These are phyloP conservation scores for Pseudonitzschia multistriata DNA, from an alignment of 108 stramenopile genomes.

Conservation along the genomic window DNA sequence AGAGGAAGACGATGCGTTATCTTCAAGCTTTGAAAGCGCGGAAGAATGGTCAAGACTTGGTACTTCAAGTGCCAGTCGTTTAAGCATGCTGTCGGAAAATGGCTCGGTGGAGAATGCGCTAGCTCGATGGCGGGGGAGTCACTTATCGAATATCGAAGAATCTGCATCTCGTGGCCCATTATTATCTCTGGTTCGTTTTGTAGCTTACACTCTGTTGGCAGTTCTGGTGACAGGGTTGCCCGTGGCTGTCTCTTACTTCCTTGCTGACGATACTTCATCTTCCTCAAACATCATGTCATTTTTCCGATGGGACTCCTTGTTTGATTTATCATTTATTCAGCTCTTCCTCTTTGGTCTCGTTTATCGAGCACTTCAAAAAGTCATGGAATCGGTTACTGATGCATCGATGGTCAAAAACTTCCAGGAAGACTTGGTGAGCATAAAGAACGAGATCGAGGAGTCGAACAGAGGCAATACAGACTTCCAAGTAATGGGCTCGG, in stretches of 20 bases:
- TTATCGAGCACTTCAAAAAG: constrained; percentile 36
- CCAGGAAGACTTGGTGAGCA: constrained; percentile 38
- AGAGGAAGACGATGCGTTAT: constrained; percentile 45
- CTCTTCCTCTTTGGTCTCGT: constrained; percentile 44
- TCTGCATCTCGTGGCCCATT: not conserved
- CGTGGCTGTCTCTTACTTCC: constrained; percentile 15
- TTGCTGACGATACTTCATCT: not conserved
- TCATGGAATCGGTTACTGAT: constrained; percentile 31
- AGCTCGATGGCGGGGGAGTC: constrained; percentile 47
- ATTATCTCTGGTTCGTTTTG: constrained; percentile 31
- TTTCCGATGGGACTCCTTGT: constrained; percentile 48
- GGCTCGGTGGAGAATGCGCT: constrained; percentile 63
- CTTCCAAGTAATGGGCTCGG: constrained; percentile 50
- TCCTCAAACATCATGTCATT: constrained; percentile 4
- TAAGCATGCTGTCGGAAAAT: constrained; percentile 54
- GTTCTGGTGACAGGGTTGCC: constrained; percentile 20
- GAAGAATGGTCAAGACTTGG: constrained; percentile 57
- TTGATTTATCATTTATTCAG: constrained; percentile 58
- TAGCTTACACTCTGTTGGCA: constrained; percentile 40
- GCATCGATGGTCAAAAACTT: constrained; percentile 40
- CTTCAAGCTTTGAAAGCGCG: constrained; percentile 35
- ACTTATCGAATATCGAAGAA: not conserved
- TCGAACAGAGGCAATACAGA: constrained; percentile 22
- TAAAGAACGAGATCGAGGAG: constrained; percentile 45
- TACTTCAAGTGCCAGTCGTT: constrained; percentile 67